Evolutionary conservation across 208 protist genomes (phyloP).

Genomic region (Blechomonas ayalai): DNA sequence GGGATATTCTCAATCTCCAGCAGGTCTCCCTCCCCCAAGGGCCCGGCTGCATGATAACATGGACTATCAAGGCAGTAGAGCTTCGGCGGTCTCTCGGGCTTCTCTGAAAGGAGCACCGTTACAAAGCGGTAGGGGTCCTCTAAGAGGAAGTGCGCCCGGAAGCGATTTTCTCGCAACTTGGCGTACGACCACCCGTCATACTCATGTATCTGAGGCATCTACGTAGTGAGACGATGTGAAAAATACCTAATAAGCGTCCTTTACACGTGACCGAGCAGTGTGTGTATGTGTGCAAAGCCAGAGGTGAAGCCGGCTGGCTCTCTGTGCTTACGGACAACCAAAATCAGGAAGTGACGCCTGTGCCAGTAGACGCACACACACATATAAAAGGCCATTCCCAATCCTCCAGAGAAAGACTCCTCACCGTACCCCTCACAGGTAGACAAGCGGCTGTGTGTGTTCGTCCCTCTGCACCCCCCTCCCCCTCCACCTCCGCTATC

Average conservation of each 20-base stretch:
- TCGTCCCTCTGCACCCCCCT: no score
- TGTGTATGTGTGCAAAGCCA: no score
- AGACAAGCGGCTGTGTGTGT: no score
- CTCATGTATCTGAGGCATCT: constrained; percentile 35
- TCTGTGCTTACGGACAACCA: no score
- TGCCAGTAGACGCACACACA: neutral
- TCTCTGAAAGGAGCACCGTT: constrained; percentile 51
- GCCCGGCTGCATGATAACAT: constrained; percentile 79
- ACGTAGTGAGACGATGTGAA: neutral
- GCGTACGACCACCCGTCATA: constrained; percentile 82
- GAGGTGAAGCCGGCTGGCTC: no score
- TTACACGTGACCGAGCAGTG: no score
- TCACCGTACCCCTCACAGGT: no score
- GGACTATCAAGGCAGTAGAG: constrained; percentile 78
- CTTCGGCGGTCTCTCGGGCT: constrained; percentile 4
- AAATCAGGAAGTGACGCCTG: no score
- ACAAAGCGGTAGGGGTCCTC: constrained; percentile 77
- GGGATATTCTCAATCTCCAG: constrained; percentile 79
- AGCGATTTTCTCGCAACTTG: constrained; percentile 48
- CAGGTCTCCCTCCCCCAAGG: constrained; percentile 72
- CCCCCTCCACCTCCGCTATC: no score
- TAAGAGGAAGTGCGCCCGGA: constrained; percentile 77
- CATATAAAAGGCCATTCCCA: no score
- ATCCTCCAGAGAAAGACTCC: no score
- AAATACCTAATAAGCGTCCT: neutral